Evolutionary conservation across 441 rosid species (phyloP).

Genomic region (Adansonia gregorii): DNA sequence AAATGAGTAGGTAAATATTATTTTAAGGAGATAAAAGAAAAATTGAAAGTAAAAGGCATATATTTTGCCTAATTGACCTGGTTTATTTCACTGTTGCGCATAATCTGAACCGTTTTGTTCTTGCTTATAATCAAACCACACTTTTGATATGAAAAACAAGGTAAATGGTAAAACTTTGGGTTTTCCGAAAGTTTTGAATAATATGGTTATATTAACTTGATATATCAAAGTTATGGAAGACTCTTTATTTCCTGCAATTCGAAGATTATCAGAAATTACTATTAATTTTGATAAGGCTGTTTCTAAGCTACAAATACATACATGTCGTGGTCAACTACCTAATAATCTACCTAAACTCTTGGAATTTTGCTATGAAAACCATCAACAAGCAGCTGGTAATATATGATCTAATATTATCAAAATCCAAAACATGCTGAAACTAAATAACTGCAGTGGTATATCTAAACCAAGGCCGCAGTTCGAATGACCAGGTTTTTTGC

Average conservation of each 20-base stretch:
- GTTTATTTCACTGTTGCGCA: neutral
- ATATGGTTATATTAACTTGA: neutral
- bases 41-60: too few species aligned
- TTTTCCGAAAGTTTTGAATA: neutral
- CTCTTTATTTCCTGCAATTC: neutral
- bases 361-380: neutral
- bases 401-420: neutral
- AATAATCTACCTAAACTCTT: slow-evolving; percentile 10
- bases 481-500: neutral
- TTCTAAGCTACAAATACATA: neutral
- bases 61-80: too few species aligned
- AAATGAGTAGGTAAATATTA: neutral
- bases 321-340: neutral
- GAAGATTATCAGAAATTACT: too few species aligned
- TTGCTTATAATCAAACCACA: neutral
- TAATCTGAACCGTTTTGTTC: neutral
- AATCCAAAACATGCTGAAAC: neutral
- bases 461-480: neutral
- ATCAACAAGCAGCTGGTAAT: neutral
- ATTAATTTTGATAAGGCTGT: neutral
- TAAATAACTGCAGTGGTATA: neutral
- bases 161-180: neutral
- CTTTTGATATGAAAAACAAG: neutral
- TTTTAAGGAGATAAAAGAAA: neutral
- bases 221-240: neutral